A percentile compares a stretch with the other conserved stretches of the same genome.
Evolutionary conservation across 495 filamentous ascomycete genomes (phyloP).

Genomic region (Aspergillus wentii): DNA sequence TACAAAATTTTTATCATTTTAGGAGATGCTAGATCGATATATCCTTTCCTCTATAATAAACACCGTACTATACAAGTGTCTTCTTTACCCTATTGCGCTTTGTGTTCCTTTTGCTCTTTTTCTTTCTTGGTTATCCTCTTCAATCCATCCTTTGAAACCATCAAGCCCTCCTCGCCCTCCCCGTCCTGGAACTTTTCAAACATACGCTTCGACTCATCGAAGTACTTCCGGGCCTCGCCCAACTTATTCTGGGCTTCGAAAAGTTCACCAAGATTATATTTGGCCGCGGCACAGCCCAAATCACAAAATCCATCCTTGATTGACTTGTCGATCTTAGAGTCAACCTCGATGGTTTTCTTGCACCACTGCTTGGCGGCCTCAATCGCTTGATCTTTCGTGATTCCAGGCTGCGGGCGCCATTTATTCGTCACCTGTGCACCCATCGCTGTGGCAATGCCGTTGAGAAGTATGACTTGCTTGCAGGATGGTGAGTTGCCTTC

Average conservation of each 20-base stretch:
- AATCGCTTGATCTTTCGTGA: slow-evolving; percentile 48
- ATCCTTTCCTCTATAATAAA: no score
- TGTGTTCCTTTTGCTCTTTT: no score
- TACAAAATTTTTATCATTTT: no score
- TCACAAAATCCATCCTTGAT: slow-evolving; percentile 79
- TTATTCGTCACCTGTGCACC: slow-evolving; percentile 21
- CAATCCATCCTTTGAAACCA: no score
- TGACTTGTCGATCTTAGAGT: slow-evolving; percentile 48
- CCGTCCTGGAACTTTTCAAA: no score
- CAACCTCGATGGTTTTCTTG: slow-evolving; percentile 61
- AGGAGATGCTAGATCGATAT: no score
- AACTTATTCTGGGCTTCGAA: slow-evolving; percentile 62
- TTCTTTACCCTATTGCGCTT: no score
- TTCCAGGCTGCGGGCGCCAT: slow-evolving; percentile 39
- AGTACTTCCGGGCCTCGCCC: slow-evolving; percentile 49
- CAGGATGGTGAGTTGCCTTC: slow-evolving; percentile 50
- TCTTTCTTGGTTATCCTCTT: no score
- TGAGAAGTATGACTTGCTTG: slow-evolving; percentile 62
- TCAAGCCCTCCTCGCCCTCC: no score
- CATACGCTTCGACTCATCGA: slow-evolving; percentile 60
- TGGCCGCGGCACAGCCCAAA: slow-evolving; percentile 76
- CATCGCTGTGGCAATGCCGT: slow-evolving; percentile 29
- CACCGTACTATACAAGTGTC: no score
- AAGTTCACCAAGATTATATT: slow-evolving; percentile 80
- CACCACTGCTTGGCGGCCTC: slow-evolving; percentile 68